Conservation (phyloP, 176 grass and related monocot species). For the Carex scoparia region DNA sequence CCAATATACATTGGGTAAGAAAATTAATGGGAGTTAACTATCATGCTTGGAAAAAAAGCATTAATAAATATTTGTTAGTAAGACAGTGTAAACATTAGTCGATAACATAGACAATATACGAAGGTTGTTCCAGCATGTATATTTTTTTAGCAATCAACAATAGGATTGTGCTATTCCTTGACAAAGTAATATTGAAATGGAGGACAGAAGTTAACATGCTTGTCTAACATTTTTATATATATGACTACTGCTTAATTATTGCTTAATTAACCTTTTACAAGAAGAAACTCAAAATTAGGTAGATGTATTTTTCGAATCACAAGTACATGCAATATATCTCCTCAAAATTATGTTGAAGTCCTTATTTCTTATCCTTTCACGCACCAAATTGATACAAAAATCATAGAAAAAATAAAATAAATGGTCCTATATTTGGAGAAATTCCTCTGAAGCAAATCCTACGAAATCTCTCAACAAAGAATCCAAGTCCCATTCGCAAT, state of each 20-base stretch:
- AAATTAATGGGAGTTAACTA: neutral
- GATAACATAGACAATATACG: neutral
- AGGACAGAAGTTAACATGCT: neutral
- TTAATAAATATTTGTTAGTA: neutral
- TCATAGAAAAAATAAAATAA: neutral
- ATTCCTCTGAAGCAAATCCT: neutral
- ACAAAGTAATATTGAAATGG: neutral
- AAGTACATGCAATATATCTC: neutral
- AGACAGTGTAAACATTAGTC: neutral
- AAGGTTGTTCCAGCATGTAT: neutral
- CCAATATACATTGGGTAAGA: neutral
- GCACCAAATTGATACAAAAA: neutral
- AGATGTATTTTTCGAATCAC: neutral
- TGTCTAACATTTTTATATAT: neutral
- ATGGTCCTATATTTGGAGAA: neutral
- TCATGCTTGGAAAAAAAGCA: neutral
- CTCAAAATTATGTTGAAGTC: too few species aligned
- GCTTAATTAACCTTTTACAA: neutral
- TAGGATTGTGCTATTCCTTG: neutral
- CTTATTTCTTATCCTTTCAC: neutral
- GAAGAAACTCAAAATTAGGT: neutral
- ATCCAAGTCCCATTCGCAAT: conserved; percentile 13
- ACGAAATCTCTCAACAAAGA: conserved; percentile 1
- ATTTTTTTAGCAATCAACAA: neutral
- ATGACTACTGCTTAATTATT: neutral